Evolutionary conservation across 2,329 filamentous ascomycete genomes (phyloP).

Genomic region (Escovopsis sp.): DNA sequence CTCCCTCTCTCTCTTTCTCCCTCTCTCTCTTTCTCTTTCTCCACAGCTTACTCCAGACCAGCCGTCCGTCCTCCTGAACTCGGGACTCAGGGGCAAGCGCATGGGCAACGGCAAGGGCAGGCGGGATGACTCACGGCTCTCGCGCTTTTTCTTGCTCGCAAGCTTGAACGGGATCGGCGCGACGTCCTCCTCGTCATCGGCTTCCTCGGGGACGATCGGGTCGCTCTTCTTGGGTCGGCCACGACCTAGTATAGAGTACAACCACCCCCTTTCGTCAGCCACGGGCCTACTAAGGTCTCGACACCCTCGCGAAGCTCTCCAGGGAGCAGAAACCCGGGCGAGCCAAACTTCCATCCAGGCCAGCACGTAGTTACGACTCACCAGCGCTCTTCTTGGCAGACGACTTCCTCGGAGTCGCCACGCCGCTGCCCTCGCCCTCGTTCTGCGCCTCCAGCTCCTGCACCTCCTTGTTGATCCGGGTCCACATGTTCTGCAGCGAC

Average conservation of each 20-base stretch:
- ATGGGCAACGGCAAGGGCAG: too few species aligned
- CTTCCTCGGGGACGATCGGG: not conserved
- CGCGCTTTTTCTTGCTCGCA: not conserved
- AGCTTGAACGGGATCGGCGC: not conserved
- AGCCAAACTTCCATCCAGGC: not conserved
- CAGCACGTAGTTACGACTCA: conserved; percentile 6
- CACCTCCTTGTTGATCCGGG: conserved; percentile 20
- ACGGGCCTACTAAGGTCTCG: too few species aligned
- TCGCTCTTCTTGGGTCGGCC: conserved; percentile 8
- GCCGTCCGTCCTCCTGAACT: too few species aligned
- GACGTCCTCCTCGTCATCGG: conserved; percentile 1
- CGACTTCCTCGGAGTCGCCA: conserved; percentile 3
- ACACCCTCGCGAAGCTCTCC: too few species aligned
- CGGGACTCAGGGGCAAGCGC: too few species aligned
- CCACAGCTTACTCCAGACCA: too few species aligned
- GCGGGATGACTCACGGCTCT: too few species aligned
- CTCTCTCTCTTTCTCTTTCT: too few species aligned
- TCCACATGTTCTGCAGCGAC: conserved; percentile 23
- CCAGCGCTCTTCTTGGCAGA: conserved; percentile 8
- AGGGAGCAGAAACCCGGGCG: too few species aligned
- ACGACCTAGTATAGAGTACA: not conserved
- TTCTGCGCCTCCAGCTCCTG: conserved; percentile 2
- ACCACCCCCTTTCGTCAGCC: too few species aligned
- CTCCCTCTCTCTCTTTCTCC: too few species aligned
- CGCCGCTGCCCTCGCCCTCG: not conserved